Evolutionary conservation across 108 stramenopile species (phyloP).

Genomic region (Nitzschia sp.): DNA sequence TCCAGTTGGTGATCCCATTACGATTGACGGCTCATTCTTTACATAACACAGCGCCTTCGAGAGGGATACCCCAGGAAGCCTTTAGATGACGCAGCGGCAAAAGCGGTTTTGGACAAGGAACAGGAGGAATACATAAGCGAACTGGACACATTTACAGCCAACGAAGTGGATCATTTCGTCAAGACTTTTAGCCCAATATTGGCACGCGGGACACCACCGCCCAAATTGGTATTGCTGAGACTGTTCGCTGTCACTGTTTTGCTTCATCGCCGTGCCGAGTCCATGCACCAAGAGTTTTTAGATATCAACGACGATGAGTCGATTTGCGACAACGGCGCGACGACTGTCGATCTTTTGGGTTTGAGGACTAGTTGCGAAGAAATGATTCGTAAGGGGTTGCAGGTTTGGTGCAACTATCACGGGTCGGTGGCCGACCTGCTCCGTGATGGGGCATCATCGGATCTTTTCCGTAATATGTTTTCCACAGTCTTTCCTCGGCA

Average conservation of each 20-base stretch:
- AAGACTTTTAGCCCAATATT: neutral
- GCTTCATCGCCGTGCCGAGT: neutral
- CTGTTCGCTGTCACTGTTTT: neutral
- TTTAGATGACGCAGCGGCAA: neutral
- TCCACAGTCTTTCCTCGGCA: neutral
- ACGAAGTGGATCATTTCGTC: neutral
- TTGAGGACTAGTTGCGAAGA: neutral
- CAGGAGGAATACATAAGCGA: neutral
- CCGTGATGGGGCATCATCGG: neutral
- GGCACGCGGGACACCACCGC: neutral
- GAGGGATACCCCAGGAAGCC: constrained; percentile 42
- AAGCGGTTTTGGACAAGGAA: neutral
- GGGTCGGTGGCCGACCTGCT: neutral
- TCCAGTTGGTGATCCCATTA: neutral
- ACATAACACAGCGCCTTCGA: constrained; percentile 13
- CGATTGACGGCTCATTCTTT: neutral
- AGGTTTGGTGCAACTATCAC: neutral
- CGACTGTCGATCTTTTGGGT: neutral
- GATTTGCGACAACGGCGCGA: constrained; percentile 9
- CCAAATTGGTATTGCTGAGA: neutral
- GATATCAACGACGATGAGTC: constrained; percentile 8
- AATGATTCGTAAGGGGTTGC: neutral
- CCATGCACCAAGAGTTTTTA: neutral
- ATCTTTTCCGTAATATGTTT: neutral
- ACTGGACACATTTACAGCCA: neutral